phyloP scores from a whole-genome alignment of 305 asterid species.

The Fraxinus platypoda region DNA sequence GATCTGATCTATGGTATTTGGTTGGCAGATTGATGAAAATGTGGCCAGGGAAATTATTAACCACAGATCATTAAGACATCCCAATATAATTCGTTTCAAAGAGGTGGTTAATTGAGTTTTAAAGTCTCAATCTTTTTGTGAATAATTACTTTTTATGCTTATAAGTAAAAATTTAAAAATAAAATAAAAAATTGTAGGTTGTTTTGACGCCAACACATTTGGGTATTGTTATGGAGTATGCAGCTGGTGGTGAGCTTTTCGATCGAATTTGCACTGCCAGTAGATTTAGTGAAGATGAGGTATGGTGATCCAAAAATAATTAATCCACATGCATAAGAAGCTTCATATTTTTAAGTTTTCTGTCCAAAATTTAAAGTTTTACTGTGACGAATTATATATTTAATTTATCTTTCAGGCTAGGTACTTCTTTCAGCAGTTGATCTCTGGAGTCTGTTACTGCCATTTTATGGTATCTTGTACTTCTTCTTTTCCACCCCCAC shows the following conservation, averaged over 20 bases:
- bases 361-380: neutral
- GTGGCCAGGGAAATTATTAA: conserved; percentile 89
- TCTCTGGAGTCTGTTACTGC: conserved; percentile 79
- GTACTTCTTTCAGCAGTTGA: conserved; percentile 77
- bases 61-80: conserved; percentile 87
- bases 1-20: neutral
- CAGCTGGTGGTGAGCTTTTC: conserved; percentile 93
- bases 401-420: conserved; percentile 48
- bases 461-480: conserved; percentile 61
- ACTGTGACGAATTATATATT: neutral
- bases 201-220: conserved; percentile 79
- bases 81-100: conserved; percentile 87
- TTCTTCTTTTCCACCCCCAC: neutral
- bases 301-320: neutral
- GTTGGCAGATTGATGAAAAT: conserved; percentile 79
- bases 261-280: conserved; percentile 83
- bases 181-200: conserved; percentile 36
- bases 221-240: conserved; percentile 90
- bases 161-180: neutral
- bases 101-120: conserved; percentile 49
- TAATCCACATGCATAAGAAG: neutral
- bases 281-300: conserved; percentile 92
- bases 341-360: neutral
- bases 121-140: neutral
- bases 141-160: neutral